Evolutionary conservation across 2,329 filamentous ascomycete genomes (phyloP), one percentile per base, ranked within the genome.

Genomic region (Teratosphaeria viscida): DNA sequence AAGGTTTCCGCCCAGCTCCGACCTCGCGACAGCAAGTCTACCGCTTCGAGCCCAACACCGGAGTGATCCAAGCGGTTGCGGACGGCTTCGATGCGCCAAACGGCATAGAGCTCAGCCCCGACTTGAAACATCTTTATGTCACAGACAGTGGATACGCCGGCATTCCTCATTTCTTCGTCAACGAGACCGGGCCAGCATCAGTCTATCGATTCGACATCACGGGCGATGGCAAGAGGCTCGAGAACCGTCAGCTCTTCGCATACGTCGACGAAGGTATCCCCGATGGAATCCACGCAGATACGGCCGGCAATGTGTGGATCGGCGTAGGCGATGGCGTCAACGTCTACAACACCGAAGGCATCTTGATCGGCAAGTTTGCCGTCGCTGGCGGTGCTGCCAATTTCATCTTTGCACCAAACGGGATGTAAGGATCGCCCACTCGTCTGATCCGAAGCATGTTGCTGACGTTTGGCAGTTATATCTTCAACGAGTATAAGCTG

Each of bases 21-120:
- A 77, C 76, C 0, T 69, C 85, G 6, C 79, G 75, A 3, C 81
- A 80, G 59, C 83, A 86, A 64, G 81, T 85, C 0, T 86, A 86
- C 67, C 79, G 82, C 2, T 79, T 80, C 54, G 77, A 81, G 57
- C 77, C 78, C 0, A 64, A 64, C 1, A 85, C 79, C 0, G 81
- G 81, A 0, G 77, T 79, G 0, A 71, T 85, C 2, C 77, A 78
- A 1, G 79, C 80, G 0, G 82, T 82, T 1, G 82, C 83, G 0
- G 83, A 85, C 63, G 80, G 77, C 0, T 82, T 85, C 60, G 73
- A 69, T 1, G 74, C 78, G 29, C 81, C 81, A 0, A 86, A 86
- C 58, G 83, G 83, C 8, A 72, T 85, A 47, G 77, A 77, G 0
- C 83, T 85, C 65, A 81, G 79, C 0, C 82, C 81, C 0, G 77